Evolutionary conservation across 208 protist genomes (phyloP), one percentile per base, ranked within the genome.

Genomic region (Borovskyia barvae): DNA sequence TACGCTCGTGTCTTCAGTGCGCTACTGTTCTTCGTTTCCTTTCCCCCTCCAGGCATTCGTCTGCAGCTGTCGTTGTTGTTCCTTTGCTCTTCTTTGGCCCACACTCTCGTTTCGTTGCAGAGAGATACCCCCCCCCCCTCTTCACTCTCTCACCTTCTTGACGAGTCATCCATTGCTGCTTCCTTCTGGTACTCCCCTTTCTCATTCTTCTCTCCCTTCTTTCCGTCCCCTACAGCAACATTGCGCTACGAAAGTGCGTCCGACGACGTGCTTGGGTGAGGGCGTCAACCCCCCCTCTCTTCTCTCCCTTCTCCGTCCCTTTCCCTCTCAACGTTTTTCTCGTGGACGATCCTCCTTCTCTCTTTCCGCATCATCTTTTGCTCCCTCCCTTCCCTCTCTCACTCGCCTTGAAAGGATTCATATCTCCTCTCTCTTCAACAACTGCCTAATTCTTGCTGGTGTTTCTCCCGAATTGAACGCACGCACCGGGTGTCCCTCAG

Each of bases 161-260:
- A 17, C 28, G 24, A 45, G 5, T 30, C 22, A n/a, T 15, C 24
- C 17, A 25, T 25, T 49, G 17, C 24, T 37, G 19, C 4, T 32
- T 32, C 25, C 15, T 37, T 32, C n/a, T 22, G 42, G 32, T 24
- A 24, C 30, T 24, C 43, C 33, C 14, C 32, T 19, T 45, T 54
- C 19, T 37, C n/a, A 15, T 29, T 49, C n/a, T 33, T 8, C 26
- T 40, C 25, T 41, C 42, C 20, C 53, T 53, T 53, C 53, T 43
- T 53, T 35, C 3, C 17, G 7, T 11, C 20, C 24, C 55, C 22
- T 35, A 8, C 8, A 40, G 30, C 15, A 56, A 17, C 20, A 52
- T 39, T n/a, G 20, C 22, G 46, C 11, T 11, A 53, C 1, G 46
- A 47, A 30, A 49, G 15, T 39, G 32, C 46, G 14, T n/a, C 7